Base-by-base conservation (phyloP, 768 basidiomycete species). In the Kwoniella mangroviensis region DNA sequence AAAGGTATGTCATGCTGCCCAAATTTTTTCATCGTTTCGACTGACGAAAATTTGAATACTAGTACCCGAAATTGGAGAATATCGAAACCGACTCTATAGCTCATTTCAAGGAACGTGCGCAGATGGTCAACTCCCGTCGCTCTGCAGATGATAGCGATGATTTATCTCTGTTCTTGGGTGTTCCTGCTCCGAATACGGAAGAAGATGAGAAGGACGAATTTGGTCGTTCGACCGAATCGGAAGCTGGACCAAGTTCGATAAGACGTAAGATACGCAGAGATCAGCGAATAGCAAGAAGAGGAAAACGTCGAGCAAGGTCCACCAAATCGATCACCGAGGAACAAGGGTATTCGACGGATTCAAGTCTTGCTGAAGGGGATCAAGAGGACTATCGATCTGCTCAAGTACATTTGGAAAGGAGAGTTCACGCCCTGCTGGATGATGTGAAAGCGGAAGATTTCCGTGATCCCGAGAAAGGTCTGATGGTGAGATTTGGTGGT, bases 391-490 rank as follows among this genome's bases (percentile, higher is more conserved):
- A 92, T 83, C 78, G 82, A 19, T 84, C 84, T 1, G 93, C 94
- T 0, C 83, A 90, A 49, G 78, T 85, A 24, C 86, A 86, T 17
- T 85, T 96, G 11, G 72, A 83, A 15, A 78, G 81, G 13, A 86
- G 88, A 26, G 87, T 85, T 9, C 85, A 86, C 67, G 86, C 86
- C 21, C 84, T 97, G 5, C 85, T 96, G 40, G 86, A 88, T 11
- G 95, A 98, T 83, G 94, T 97, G 9, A 86, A 86, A 65, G 92
- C 91, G 13, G 88, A 88, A 57, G 94, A 94, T 73, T 97, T 96
- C 83, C 86, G 86, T 66, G 89, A 95, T 82, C 94, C 94, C 1
- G 86, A 85, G 11, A 86, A 88, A 66, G 94, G 93, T 81, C 53
- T 91, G 81, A 91, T 86, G 59, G 81, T 86, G 80, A 73, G 88